A percentile compares a stretch with the other conserved stretches of the same genome.
Conservation (phyloP, 805 yeast species). For the Pichia cephalocereana region DNA sequence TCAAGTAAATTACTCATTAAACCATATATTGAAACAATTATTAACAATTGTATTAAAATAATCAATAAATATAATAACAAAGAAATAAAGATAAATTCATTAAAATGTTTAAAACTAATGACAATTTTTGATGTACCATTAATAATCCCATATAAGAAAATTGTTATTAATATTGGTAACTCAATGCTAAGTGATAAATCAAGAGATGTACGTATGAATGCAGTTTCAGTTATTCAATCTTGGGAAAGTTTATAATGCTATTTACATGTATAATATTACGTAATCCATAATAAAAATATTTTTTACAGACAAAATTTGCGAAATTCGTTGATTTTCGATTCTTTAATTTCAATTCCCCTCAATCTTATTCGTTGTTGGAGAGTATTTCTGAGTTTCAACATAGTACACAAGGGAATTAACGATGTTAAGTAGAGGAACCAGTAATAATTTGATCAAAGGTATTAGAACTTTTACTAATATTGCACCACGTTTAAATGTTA, state of each 20-base stretch:
- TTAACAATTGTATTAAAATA: background rate
- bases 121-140: constrained; percentile 35
- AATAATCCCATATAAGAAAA: constrained; percentile 42
- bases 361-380: background rate
- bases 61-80: background rate
- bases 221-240: constrained; percentile 72
- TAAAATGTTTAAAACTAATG: constrained; percentile 43
- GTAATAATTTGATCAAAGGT: background rate
- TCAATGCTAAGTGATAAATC: constrained; percentile 61
- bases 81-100: constrained; percentile 22
- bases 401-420: background rate
- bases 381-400: too few species aligned
- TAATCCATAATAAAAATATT: background rate
- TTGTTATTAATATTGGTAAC: constrained; percentile 39
- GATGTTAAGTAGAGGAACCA: constrained; percentile 8
- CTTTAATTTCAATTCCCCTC: background rate
- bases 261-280: background rate
- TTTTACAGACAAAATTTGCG: too few species aligned
- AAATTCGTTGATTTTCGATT: too few species aligned
- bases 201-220: constrained; percentile 65
- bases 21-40: constrained; percentile 9
- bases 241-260: constrained; percentile 48
- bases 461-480: constrained; percentile 4
- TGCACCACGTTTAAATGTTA: constrained; percentile 5
- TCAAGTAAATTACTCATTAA: background rate